Percentiles rank a stretch among this genome's conserved stretches.
Evolutionary conservation across 169 alveolate species (phyloP).

Genomic region (Plasmodium reichenowi): DNA sequence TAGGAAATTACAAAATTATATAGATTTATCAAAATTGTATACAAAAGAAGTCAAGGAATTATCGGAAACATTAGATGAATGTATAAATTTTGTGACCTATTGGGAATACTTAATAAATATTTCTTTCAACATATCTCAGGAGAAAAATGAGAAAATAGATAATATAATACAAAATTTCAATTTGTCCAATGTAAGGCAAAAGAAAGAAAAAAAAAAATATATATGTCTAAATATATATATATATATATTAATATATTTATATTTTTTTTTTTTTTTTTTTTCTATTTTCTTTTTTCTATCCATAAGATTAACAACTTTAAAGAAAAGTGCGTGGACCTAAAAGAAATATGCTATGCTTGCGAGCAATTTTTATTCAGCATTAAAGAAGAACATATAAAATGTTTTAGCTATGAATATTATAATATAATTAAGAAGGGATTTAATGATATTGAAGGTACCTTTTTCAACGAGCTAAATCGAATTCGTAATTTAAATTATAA

Average conservation of each 20-base stretch:
- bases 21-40: slow-evolving; percentile 64
- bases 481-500: slow-evolving; percentile 47
- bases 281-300: neutral
- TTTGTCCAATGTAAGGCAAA: slow-evolving; percentile 55
- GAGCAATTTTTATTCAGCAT: slow-evolving; percentile 57
- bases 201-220: neutral
- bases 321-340: slow-evolving; percentile 52
- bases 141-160: slow-evolving; percentile 12
- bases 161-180: slow-evolving; percentile 26
- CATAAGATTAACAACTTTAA: slow-evolving; percentile 31
- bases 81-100: slow-evolving; percentile 65
- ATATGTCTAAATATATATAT: neutral
- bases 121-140: slow-evolving; percentile 24
- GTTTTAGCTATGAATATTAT: slow-evolving; percentile 56
- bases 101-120: slow-evolving; percentile 57
- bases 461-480: slow-evolving; percentile 54
- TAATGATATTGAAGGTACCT: slow-evolving; percentile 65
- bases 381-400: slow-evolving; percentile 56
- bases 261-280: neutral
- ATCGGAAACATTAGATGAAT: slow-evolving; percentile 46
- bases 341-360: slow-evolving; percentile 72
- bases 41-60: slow-evolving; percentile 66
- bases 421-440: slow-evolving; percentile 73
- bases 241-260: neutral
- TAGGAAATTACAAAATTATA: slow-evolving; percentile 41